phyloP scores from a whole-genome alignment of 805 yeast genomes.

The Lipomyces spencermartinsiae region DNA sequence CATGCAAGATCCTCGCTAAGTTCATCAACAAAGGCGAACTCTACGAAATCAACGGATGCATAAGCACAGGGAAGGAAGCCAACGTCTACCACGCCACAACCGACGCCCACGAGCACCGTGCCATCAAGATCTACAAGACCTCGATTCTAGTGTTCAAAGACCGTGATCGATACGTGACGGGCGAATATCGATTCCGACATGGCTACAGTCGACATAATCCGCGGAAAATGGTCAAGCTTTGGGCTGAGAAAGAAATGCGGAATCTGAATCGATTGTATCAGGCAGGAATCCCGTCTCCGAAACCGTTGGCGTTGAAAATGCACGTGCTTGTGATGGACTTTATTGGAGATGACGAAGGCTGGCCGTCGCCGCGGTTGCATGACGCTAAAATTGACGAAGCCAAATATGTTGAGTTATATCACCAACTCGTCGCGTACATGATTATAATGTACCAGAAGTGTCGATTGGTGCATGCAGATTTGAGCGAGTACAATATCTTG shows the following conservation, averaged over 20 bases:
- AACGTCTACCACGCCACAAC: conserved; percentile 84
- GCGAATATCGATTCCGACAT: conserved; percentile 91
- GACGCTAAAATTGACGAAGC: conserved; percentile 59
- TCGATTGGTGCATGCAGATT: conserved; percentile 92
- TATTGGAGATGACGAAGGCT: conserved; percentile 73
- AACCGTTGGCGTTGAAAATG: conserved; percentile 84
- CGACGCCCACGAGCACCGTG: conserved; percentile 59
- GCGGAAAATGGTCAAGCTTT: conserved; percentile 93
- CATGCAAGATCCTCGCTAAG: conserved; percentile 80
- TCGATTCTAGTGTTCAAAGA: conserved; percentile 97
- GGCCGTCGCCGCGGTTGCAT: conserved; percentile 87
- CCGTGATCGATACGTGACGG: conserved; percentile 93
- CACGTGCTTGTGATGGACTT: conserved; percentile 97
- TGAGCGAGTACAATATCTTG: conserved; percentile 92
- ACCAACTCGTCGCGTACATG: conserved; percentile 82
- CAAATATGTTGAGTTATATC: conserved; percentile 70
- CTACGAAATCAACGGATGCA: conserved; percentile 87
- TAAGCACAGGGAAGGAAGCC: conserved; percentile 98
- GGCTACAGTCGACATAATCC: conserved; percentile 88
- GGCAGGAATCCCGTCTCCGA: conserved; percentile 90
- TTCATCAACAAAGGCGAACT: conserved; percentile 83
- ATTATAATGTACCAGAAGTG: conserved; percentile 87
- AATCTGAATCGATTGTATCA: conserved; percentile 81
- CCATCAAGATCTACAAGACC: conserved; percentile 94
- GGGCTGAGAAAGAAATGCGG: conserved; percentile 99